A percentile compares a stretch with the other conserved stretches of the same genome.
Evolutionary conservation across 352 stramenopile genomes (phyloP).

Genomic region (Pythium oligandrum): DNA sequence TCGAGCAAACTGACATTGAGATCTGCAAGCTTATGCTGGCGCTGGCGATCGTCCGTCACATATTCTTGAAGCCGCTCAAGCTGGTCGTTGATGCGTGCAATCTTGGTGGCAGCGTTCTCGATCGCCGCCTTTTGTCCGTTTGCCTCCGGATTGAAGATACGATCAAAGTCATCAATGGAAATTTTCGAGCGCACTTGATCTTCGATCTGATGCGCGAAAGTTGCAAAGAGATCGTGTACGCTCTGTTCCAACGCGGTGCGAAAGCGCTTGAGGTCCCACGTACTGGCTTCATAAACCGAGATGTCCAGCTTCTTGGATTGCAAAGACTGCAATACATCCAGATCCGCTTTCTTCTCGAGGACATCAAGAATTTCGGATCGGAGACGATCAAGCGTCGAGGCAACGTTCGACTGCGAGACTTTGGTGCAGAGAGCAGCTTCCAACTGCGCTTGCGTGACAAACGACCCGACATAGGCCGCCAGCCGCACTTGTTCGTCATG

Average conservation of each 20-base stretch:
- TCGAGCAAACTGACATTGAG: constrained; percentile 44
- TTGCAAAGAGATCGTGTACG: constrained; percentile 51
- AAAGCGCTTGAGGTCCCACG: constrained; percentile 51
- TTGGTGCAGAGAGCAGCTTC: constrained; percentile 58
- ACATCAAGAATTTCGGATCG: constrained; percentile 24
- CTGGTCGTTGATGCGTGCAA: constrained; percentile 53
- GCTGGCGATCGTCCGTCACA: constrained; percentile 34
- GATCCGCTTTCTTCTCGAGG: constrained; percentile 43
- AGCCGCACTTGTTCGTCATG: constrained; percentile 30
- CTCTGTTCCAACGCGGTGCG: constrained; percentile 47
- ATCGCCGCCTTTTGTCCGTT: constrained; percentile 43
- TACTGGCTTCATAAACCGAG: constrained; percentile 48
- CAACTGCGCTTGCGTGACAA: constrained; percentile 55
- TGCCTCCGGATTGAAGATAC: constrained; percentile 53
- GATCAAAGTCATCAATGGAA: constrained; percentile 56
- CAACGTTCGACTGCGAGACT: constrained; percentile 36
- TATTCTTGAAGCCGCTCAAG: constrained; percentile 40
- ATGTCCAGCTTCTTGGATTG: constrained; percentile 61
- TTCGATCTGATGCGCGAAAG: constrained; percentile 54
- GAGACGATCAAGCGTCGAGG: constrained; percentile 26
- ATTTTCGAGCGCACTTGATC: constrained; percentile 43
- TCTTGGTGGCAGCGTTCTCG: constrained; percentile 33
- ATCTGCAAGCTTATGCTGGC: constrained; percentile 43
- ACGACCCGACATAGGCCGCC: constrained; percentile 30
- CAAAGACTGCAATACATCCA: constrained; percentile 19